Evolutionary conservation across 1,284 basidiomycete genomes (phyloP).

Genomic region (Caloboletus firmus): DNA sequence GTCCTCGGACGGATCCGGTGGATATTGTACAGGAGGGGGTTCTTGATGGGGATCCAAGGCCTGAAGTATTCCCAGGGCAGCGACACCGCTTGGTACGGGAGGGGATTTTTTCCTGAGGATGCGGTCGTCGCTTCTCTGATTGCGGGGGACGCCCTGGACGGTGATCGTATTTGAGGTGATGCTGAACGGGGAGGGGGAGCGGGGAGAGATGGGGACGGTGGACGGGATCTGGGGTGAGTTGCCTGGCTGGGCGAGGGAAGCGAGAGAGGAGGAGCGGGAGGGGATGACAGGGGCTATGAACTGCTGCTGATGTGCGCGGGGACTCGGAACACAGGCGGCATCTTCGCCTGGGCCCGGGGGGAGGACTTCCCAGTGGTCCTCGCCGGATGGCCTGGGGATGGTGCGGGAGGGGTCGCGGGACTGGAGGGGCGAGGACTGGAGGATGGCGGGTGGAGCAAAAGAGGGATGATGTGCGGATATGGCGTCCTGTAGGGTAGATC

Average conservation of each 20-base stretch:
- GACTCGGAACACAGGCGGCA: constrained; percentile 21
- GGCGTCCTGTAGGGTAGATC: constrained; percentile 20
- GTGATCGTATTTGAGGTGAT: constrained; percentile 18
- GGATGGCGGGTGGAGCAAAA: constrained; percentile 1
- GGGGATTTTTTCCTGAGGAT: constrained; percentile 36
- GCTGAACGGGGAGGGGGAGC: constrained; percentile 48
- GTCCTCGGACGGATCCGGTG: constrained; percentile 33
- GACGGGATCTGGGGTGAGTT: constrained; percentile 40
- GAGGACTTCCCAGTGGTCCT: constrained; percentile 54
- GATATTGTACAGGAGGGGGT: constrained; percentile 18
- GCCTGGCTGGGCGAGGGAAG: constrained; percentile 40
- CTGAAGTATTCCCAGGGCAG: constrained; percentile 55
- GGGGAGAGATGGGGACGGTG: constrained; percentile 22
- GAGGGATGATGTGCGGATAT: constrained; percentile 25
- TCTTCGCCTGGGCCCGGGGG: constrained; percentile 14
- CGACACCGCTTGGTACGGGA: constrained; percentile 21
- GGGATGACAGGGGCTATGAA: constrained; percentile 38
- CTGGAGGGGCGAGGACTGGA: constrained; percentile 7
- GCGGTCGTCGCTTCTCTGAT: constrained; percentile 23
- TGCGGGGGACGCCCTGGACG: constrained; percentile 10
- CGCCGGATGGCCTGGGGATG: constrained; percentile 32
- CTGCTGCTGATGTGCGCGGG: constrained; percentile 31
- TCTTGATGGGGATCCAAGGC: constrained; percentile 54
- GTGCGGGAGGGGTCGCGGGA: constrained; percentile 30
- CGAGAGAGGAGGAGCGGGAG: constrained; percentile 48